These are phyloP conservation scores for Pseudocercospora fuligena DNA, from an alignment of 2,329 filamentous ascomycete species.

Conservation along the genomic window DNA sequence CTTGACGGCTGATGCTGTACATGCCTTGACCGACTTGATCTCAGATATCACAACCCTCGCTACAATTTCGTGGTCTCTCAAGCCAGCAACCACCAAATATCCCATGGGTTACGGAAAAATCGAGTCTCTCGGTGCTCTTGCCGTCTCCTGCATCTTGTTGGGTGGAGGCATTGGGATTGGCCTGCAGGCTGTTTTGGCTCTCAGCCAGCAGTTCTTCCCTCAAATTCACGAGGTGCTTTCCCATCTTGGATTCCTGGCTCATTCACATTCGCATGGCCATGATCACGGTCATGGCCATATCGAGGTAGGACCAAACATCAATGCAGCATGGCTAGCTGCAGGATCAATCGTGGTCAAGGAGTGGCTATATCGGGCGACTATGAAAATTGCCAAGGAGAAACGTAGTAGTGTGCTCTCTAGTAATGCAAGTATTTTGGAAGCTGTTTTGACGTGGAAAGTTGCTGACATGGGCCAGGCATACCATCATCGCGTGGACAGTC, in stretches of 20 bases:
- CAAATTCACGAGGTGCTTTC: slow-evolving; percentile 50
- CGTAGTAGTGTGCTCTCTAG: slow-evolving; percentile 95
- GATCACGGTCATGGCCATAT: slow-evolving; percentile 56
- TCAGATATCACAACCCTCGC: slow-evolving; percentile 93
- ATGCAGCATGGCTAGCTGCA: slow-evolving; percentile 91
- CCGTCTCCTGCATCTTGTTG: slow-evolving; percentile 89
- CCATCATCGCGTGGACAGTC: slow-evolving; percentile 93
- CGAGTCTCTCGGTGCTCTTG: slow-evolving; percentile 92
- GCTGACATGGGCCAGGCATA: slow-evolving; percentile 55
- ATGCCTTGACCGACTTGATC: slow-evolving; percentile 92
- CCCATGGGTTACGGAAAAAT: slow-evolving; percentile 95
- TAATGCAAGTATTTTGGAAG: slow-evolving; percentile 61
- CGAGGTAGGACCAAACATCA: slow-evolving; percentile 72
- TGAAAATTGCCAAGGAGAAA: slow-evolving; percentile 92
- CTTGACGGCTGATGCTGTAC: slow-evolving; percentile 78
- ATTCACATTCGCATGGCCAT: slow-evolving; percentile 65
- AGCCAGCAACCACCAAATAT: slow-evolving; percentile 80
- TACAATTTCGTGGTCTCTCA: slow-evolving; percentile 91
- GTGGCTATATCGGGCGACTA: slow-evolving; percentile 96
- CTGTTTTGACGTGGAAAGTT: neutral
- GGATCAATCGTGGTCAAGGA: slow-evolving; percentile 93
- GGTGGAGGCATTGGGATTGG: slow-evolving; percentile 93
- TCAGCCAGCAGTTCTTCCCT: slow-evolving; percentile 55
- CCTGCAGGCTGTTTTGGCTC: slow-evolving; percentile 65
- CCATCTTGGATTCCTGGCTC: slow-evolving; percentile 51